Evolutionary conservation across 495 filamentous ascomycete genomes (phyloP).

Genomic region (Platismatia glauca): DNA sequence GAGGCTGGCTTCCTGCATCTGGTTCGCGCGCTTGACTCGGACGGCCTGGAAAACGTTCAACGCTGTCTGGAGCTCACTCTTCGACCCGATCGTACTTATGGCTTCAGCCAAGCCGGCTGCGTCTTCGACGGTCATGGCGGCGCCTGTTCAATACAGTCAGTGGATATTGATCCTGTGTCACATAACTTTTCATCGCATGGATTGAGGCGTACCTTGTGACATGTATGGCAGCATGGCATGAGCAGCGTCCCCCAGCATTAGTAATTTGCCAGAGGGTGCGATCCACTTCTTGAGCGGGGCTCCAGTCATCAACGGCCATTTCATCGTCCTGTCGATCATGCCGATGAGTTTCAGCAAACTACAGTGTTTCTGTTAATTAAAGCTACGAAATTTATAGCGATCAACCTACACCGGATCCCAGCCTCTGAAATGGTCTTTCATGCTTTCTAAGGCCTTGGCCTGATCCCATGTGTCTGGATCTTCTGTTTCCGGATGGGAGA

Average conservation of each 20-base stretch:
- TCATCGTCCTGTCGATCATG: slow-evolving; percentile 31
- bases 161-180: background rate
- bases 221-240: slow-evolving; percentile 46
- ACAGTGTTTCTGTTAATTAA: background rate
- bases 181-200: background rate
- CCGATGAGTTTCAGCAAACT: slow-evolving; percentile 33
- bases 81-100: slow-evolving; percentile 26
- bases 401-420: background rate
- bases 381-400: background rate
- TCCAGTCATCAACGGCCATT: slow-evolving; percentile 36
- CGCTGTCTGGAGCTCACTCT: slow-evolving; percentile 26
- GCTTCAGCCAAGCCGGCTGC: background rate
- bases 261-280: slow-evolving; percentile 23
- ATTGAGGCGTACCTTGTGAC: slow-evolving; percentile 30
- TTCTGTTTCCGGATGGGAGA: slow-evolving; percentile 36
- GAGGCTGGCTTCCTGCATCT: slow-evolving; percentile 41
- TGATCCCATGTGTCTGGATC: slow-evolving; percentile 34
- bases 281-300: slow-evolving; percentile 30
- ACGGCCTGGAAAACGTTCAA: slow-evolving; percentile 40
- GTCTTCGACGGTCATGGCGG: slow-evolving; percentile 17
- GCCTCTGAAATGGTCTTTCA: background rate
- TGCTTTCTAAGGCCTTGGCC: slow-evolving; percentile 24
- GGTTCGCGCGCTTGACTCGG: slow-evolving; percentile 38
- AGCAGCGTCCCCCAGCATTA: slow-evolving; percentile 42
- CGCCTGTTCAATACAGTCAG: slow-evolving; percentile 20